Evolutionary conservation across 805 yeast genomes (phyloP).

Genomic region (Starmerella vitae): DNA sequence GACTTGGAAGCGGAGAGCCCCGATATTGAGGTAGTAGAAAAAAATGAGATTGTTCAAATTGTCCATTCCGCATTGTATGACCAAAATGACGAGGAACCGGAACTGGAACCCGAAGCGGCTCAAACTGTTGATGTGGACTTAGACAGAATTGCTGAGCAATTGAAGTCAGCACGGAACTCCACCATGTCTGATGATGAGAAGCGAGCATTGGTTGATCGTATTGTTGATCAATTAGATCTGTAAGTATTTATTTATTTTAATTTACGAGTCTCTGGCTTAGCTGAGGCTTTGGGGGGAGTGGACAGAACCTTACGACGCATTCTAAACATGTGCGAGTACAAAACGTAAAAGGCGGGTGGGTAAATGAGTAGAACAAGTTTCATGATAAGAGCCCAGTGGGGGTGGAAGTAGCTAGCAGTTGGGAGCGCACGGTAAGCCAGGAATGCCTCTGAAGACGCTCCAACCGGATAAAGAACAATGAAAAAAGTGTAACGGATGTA

Average conservation of each 20-base stretch:
- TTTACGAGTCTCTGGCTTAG: slow-evolving; percentile 2
- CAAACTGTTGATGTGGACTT: slow-evolving; percentile 18
- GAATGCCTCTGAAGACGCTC: slow-evolving; percentile 72
- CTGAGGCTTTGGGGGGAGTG: slow-evolving; percentile 14
- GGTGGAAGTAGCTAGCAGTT: slow-evolving; percentile 39
- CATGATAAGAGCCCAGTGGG: slow-evolving; percentile 43
- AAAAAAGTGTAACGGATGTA: slow-evolving; percentile 76
- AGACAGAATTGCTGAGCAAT: slow-evolving; percentile 23
- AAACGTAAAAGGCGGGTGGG: slow-evolving; percentile 73
- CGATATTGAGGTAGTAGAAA: neutral
- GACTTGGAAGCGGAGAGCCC: slow-evolving; percentile 3
- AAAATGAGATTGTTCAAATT: slow-evolving; percentile 9
- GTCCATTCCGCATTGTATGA: slow-evolving; percentile 14
- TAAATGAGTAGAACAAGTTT: slow-evolving; percentile 49
- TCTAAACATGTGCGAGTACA: slow-evolving; percentile 76
- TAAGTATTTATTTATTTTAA: neutral
- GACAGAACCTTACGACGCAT: slow-evolving; percentile 68
- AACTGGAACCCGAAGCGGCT: slow-evolving; percentile 23
- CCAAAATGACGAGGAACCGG: slow-evolving; percentile 2
- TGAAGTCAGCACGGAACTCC: slow-evolving; percentile 21
- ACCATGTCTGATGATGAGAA: slow-evolving; percentile 25
- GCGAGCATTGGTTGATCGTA: slow-evolving; percentile 24
- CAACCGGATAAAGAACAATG: slow-evolving; percentile 72
- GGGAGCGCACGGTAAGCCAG: slow-evolving; percentile 57
- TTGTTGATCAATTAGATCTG: slow-evolving; percentile 24